These are phyloP conservation scores for Didymosphaeria variabile DNA, from an alignment of 2,329 filamentous ascomycete genomes.

Conservation along the genomic window DNA sequence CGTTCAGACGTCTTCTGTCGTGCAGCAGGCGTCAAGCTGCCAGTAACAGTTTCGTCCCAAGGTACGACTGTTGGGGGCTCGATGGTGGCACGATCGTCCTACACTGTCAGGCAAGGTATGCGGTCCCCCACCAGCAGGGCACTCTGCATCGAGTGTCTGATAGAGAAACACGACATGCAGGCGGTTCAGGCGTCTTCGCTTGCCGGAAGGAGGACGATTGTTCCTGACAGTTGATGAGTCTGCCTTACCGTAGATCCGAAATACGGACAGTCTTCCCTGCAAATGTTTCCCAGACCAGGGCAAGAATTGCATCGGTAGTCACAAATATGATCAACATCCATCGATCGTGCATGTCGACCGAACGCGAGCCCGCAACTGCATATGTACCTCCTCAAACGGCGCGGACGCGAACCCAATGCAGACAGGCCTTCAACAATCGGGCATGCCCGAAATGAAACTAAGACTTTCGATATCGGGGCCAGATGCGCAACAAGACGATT, in stretches of 20 bases:
- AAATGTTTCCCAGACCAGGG: neutral
- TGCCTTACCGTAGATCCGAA: constrained; percentile 8
- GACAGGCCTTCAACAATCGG: constrained; percentile 12
- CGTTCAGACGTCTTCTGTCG: constrained; percentile 27
- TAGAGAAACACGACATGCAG: constrained; percentile 14
- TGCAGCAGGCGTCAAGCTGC: constrained; percentile 37
- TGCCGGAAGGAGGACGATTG: constrained; percentile 2
- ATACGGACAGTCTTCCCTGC: neutral
- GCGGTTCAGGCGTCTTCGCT: neutral
- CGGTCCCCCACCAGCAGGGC: constrained; percentile 4
- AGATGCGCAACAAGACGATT: constrained; percentile 3
- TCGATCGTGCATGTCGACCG: constrained; percentile 1
- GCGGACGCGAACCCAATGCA: neutral
- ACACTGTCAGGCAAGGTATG: constrained; percentile 15
- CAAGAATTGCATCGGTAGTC: neutral
- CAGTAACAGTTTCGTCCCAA: constrained; percentile 30
- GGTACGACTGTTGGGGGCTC: constrained; percentile 44
- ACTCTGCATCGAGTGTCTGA: constrained; percentile 1
- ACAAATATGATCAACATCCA: neutral
- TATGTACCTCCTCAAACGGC: constrained; percentile 11
- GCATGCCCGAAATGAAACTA: constrained; percentile 21
- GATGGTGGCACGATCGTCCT: constrained; percentile 34
- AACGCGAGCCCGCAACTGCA: neutral
- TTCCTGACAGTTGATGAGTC: constrained; percentile 3
- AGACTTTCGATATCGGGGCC: constrained; percentile 18